Evolutionary conservation across 2,329 filamentous ascomycete genomes (phyloP), one percentile per base, ranked within the genome.

Genomic region (Westerdykella aurantiaca): DNA sequence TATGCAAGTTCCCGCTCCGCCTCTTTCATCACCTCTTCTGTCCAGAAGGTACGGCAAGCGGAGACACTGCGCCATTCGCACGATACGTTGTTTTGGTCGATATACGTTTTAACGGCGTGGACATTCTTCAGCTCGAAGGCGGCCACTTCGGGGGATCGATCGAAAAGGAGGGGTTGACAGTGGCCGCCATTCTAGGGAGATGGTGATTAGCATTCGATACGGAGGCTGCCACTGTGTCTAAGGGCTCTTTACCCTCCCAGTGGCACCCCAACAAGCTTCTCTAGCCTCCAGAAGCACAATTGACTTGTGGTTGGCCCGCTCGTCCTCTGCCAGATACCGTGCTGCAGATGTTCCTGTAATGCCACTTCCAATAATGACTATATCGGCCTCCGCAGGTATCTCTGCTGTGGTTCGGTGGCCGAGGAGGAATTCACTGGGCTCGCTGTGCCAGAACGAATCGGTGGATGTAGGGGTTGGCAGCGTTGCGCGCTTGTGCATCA

Each of bases 181-280:
- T 91, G 86, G 31, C 73, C 72, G 34, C 74, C 75, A 53, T 78
- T 72, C 70, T 75, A n/a, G 31, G 7, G 13, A 14, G 3, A 35
- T 35, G 9, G 13, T 21, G 11, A 35, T 22, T 12, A 21, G 17
- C 14, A 16, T 14, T 29, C 14, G 13, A 35, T 35, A 9, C 17
- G 7, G 18, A 31, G 43, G 40, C 12, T 33, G 16, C 11, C 17
- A 35, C 12, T 9, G 33, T 12, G 38, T 31, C 5, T 73, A 35
- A 7, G n/a, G 33, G 17, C 7, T 10, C 33, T 80, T 73, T 58
- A 86, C 83, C 58, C 86, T 71, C n/a, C 86, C 86, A 1, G 86
- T 91, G n/a, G 86, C 86, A 14, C 86, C 86, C 79, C 80, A 89
- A 59, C 86, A 90, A 4, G 82, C 85, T 70, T 90, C 86, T 55